These are phyloP conservation scores for Sarcodon sp. DNA, from an alignment of 768 basidiomycete species.

Conservation along the genomic window DNA sequence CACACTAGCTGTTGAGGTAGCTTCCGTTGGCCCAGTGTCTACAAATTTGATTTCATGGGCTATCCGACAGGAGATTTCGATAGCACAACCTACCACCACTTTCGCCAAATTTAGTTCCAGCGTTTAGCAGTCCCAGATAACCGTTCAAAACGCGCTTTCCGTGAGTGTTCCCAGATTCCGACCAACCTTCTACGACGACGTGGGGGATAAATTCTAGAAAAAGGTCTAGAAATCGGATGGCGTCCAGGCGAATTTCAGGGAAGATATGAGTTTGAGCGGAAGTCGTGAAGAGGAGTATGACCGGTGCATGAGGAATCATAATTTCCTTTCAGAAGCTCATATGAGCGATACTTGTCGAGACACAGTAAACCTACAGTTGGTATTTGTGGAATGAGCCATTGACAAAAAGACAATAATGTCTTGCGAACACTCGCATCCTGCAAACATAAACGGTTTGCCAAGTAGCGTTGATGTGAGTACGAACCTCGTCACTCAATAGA, in stretches of 20 bases:
- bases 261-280: constrained; percentile 93
- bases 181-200: constrained; percentile 59
- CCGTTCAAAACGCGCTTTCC: constrained; percentile 63
- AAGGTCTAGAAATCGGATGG: constrained; percentile 66
- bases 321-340: constrained; percentile 33
- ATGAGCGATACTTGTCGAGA: neutral
- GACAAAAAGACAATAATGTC: constrained; percentile 49
- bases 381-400: constrained; percentile 60
- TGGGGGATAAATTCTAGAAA: constrained; percentile 61
- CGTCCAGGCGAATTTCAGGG: constrained; percentile 88
- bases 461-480: constrained; percentile 7
- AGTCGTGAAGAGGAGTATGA: constrained; percentile 73
- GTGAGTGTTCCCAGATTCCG: constrained; percentile 32
- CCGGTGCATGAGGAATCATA: constrained; percentile 59
- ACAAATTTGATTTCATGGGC: constrained; percentile 8
- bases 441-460: neutral
- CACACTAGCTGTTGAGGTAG: constrained; percentile 53
- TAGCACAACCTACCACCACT: constrained; percentile 30
- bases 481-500: constrained; percentile 73
- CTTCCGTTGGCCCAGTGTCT: constrained; percentile 21
- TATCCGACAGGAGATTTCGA: neutral
- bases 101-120: constrained; percentile 49
- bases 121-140: constrained; percentile 68
- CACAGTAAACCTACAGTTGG: constrained; percentile 29
- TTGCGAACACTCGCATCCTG: constrained; percentile 79